Base-by-base conservation (phyloP, 140 eudicot genomes). In the Cichorium intybus region DNA sequence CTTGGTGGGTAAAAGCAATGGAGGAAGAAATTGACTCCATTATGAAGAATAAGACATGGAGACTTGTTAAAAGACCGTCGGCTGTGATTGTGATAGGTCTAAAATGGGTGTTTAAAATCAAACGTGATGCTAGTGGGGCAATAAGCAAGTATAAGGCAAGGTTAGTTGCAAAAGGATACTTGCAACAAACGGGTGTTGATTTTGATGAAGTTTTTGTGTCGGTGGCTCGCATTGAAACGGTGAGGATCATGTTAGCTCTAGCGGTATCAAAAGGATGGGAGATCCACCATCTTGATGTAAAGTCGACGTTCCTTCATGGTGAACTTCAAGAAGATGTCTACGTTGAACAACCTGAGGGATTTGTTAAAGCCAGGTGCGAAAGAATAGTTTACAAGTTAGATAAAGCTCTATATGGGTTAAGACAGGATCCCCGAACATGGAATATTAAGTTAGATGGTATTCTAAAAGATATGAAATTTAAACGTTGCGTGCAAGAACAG, bases 191-290 rank as follows among this genome's bases (percentile, higher is more conserved):
- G 7, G 63, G 63, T 0, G 31, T 57, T 7, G 63, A 57, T 31
- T 57, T 15, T 57, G 63, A 57, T 15, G 63, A 57, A 15, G 63
- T 57, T 2, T 57, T 57, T 18, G 63, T 34, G 8, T 31, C 58
- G 4, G 58, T 52, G 2, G 58, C 31, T 21, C 8, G 58, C 4
- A 21, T 52, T 2, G 63, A 56, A 57, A 57, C 63, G 6, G 17
- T 57, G 2, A 14, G n/a, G 1, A 14, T 57, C 7, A 15, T n/a
- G n/a, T n/a, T n/a, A n/a, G n/a, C n/a, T n/a, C n/a, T n/a, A n/a
- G n/a, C n/a, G n/a, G n/a, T n/a, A 0, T n/a, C 27, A 2, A 20
- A 60, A 8, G 50, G 31, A 21, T 60, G 66, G 31, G 16, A 35
- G 7, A 10, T 60, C 3, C 29, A 60, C 31, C 66, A 60, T 22